Percentiles rank a stretch among this genome's conserved stretches.
Evolutionary conservation across 208 protist genomes (phyloP).

Genomic region (Crithidia mellificae): DNA sequence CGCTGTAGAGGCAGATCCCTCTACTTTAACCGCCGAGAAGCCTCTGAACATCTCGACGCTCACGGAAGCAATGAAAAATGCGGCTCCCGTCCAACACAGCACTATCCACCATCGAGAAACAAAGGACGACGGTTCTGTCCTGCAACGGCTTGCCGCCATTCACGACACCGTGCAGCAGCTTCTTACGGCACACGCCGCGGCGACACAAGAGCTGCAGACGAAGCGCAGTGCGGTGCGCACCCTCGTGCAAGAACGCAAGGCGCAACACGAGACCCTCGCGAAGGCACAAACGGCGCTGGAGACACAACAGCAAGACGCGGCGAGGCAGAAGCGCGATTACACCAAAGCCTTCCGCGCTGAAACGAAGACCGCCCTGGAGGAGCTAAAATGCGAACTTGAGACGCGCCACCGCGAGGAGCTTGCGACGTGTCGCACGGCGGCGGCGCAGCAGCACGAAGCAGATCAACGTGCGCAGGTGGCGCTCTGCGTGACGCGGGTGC

Average conservation of each 20-base stretch:
- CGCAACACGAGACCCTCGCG: constrained; percentile 24
- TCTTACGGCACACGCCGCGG: neutral
- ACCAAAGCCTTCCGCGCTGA: constrained; percentile 11
- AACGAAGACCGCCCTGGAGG: constrained; percentile 15
- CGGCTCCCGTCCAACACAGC: too few relatives aligned
- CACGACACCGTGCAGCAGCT: constrained; percentile 15
- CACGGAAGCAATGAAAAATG: neutral
- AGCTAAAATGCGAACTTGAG: neutral
- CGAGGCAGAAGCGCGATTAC: constrained; percentile 6
- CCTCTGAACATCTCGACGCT: neutral
- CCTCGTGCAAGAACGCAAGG: constrained; percentile 25
- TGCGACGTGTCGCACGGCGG: neutral
- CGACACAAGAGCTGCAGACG: constrained; percentile 6
- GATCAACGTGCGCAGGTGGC: constrained; percentile 11
- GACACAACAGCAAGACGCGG: constrained; percentile 19
- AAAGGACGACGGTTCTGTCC: neutral
- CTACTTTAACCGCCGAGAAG: too few relatives aligned
- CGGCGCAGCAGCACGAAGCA: neutral
- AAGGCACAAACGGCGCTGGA: constrained; percentile 5
- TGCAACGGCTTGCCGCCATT: constrained; percentile 6
- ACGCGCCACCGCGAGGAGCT: constrained; percentile 4
- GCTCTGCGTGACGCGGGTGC: constrained; percentile 8
- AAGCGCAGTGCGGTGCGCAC: constrained; percentile 27
- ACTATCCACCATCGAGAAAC: too few relatives aligned
- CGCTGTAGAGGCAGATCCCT: too few relatives aligned